Conservation (phyloP, 2,329 filamentous ascomycete genomes). For the Xylaria sp. region DNA sequence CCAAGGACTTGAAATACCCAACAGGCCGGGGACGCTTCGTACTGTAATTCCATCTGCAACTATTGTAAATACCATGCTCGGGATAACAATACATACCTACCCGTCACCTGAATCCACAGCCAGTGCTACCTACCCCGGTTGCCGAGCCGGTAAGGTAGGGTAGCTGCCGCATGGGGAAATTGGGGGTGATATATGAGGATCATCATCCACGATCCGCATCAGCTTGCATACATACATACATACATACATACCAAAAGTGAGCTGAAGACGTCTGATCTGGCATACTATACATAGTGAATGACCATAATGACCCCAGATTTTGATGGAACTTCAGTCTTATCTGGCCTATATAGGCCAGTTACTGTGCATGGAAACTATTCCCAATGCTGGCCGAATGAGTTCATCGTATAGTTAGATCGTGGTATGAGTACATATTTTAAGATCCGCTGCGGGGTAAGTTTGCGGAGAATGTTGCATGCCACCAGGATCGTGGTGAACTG, state of each 20-base stretch:
- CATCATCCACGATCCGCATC: conserved; percentile 16
- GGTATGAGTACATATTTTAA: not conserved
- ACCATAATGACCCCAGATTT: not conserved
- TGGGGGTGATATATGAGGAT: not conserved
- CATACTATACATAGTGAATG: not conserved
- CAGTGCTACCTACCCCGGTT: conserved; percentile 25
- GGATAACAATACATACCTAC: conserved; percentile 4
- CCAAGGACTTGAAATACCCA: conserved; percentile 13
- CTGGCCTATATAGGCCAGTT: not conserved
- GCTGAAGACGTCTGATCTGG: not conserved
- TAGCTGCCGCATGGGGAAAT: conserved; percentile 22
- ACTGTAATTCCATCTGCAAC: conserved; percentile 8
- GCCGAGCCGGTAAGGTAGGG: conserved; percentile 11
- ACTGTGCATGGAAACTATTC: not conserved
- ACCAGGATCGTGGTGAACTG: conserved; percentile 1
- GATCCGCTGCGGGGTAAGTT: not conserved
- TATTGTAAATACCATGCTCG: conserved; percentile 8
- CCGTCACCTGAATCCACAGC: conserved; percentile 22
- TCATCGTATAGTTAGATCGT: too few relatives aligned
- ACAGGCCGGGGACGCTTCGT: conserved; percentile 1
- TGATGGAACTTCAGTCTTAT: not conserved
- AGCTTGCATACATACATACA: not conserved
- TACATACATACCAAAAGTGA: not conserved
- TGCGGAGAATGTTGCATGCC: not conserved
- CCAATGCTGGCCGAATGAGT: not conserved